Percentiles rank a stretch among this genome's conserved stretches.
phyloP scores from a whole-genome alignment of 441 rosid genomes.

The Gossypium lobatum region DNA sequence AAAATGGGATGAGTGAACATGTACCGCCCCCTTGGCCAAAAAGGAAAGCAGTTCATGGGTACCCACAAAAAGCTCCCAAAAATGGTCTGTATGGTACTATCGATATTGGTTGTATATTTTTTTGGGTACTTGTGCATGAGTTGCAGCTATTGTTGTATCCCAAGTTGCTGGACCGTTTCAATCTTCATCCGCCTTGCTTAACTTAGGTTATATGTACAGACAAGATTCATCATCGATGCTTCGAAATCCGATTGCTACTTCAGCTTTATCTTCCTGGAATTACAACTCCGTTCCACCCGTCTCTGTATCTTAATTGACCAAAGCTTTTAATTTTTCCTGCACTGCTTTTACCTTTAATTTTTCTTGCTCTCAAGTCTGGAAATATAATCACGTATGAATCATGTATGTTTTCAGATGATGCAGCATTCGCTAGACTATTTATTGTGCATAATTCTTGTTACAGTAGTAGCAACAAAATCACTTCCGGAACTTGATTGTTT shows the following conservation, averaged over 20 bases:
- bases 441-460: constrained; percentile 30
- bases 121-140: background rate
- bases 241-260: constrained; percentile 29
- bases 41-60: constrained; percentile 89
- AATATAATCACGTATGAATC: constrained; percentile 1
- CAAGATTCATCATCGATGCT: constrained; percentile 40
- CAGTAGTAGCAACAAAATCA: constrained; percentile 54
- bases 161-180: constrained; percentile 39
- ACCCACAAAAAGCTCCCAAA: constrained; percentile 85
- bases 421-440: constrained; percentile 27
- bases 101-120: background rate
- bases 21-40: constrained; percentile 97
- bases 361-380: background rate
- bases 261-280: constrained; percentile 44
- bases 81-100: constrained; percentile 29
- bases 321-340: constrained; percentile 31
- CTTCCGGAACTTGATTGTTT: constrained; percentile 34
- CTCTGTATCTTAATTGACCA: constrained; percentile 28
- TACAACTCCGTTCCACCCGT: constrained; percentile 28
- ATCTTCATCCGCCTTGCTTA: constrained; percentile 45
- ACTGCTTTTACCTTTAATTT: background rate
- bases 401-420: constrained; percentile 29
- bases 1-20: constrained; percentile 77
- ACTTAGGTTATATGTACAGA: constrained; percentile 32
- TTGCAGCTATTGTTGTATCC: constrained; percentile 39